Evolutionary conservation across 2,329 filamentous ascomycete species (phyloP), one percentile per base, ranked within the genome.

Genomic region (Colletotrichum viniferum): DNA sequence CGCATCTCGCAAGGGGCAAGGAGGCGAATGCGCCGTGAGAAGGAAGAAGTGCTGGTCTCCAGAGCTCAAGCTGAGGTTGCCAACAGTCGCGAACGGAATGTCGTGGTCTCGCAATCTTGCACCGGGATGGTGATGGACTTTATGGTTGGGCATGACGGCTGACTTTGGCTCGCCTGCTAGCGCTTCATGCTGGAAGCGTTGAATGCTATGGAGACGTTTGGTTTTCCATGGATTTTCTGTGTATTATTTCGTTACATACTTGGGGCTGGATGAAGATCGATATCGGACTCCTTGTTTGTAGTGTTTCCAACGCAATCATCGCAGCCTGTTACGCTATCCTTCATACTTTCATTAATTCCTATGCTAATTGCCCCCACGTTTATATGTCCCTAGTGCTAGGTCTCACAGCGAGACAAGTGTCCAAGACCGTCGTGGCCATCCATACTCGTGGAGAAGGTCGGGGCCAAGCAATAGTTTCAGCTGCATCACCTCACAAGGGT

Each of bases 131-230:
- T 43, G 38, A 43, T 43, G 38, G 38, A 43, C 16, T n/a, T 43
- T n/a, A 43, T 43, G 38, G 38, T 43, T 43, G 38, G 16, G 8
- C 38, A 43, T 18, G 38, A 43, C 4, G 16, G 3, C 1, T 43
- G 38, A 43, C 0, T 1, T 43, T 43, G 38, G 38, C 16, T 43
- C 0, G 38, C 16, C 1, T 5, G 38, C 38, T 1, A 5, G 38
- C 36, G 36, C 36, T 16, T 38, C 0, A 38, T 18, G 0, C 36
- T 38, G 14, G 36, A 38, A 8, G 36, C 36, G 1, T 38, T 16
- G 7, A 38, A 38, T 38, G 36, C 7, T 0, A 14, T 7, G 7
- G 1, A 38, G 0, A 38, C 0, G 4, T 36, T 14, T 1, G 5
- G 0, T 14, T 36, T 36, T 4, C 4, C 13, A 13, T 36, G 4